Conservation (phyloP, 768 basidiomycete genomes). For the Leccinum uliginosum region DNA sequence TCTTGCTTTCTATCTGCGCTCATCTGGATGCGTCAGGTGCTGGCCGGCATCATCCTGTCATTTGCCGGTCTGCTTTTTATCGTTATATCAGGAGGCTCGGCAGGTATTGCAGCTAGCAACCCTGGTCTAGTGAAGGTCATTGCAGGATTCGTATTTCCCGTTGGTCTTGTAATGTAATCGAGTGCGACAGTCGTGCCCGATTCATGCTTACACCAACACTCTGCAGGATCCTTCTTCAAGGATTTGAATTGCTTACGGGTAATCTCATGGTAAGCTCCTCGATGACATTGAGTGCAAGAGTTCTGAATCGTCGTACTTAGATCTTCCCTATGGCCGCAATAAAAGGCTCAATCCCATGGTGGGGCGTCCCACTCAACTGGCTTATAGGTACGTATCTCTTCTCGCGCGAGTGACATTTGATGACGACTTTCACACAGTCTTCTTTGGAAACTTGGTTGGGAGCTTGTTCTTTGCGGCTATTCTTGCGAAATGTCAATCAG, state of each 20-base stretch:
- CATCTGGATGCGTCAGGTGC: slow-evolving; percentile 38
- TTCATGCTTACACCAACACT: background rate
- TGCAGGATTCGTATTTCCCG: slow-evolving; percentile 68
- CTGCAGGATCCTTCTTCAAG: slow-evolving; percentile 66
- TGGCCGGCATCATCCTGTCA: slow-evolving; percentile 67
- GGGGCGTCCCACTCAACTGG: slow-evolving; percentile 67
- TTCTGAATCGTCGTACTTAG: slow-evolving; percentile 31
- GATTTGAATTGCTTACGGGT: slow-evolving; percentile 67
- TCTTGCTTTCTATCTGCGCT: background rate
- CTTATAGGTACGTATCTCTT: slow-evolving; percentile 45
- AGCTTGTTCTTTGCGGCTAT: slow-evolving; percentile 70
- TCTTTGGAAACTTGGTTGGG: slow-evolving; percentile 65
- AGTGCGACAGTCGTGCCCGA: background rate
- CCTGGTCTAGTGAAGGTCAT: slow-evolving; percentile 67
- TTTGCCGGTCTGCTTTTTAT: slow-evolving; percentile 68
- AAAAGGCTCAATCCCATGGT: slow-evolving; percentile 62
- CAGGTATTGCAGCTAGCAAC: slow-evolving; percentile 44
- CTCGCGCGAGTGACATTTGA: background rate
- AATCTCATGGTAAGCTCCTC: slow-evolving; percentile 59
- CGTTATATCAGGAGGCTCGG: slow-evolving; percentile 57
- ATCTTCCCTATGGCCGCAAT: slow-evolving; percentile 68
- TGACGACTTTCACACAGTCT: slow-evolving; percentile 38
- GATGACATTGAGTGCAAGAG: background rate
- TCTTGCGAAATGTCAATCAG: slow-evolving; percentile 54
- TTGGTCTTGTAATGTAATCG: slow-evolving; percentile 69